Conservation (phyloP, 306 rosid genomes). For the Macrotyloma uniflorum region DNA sequence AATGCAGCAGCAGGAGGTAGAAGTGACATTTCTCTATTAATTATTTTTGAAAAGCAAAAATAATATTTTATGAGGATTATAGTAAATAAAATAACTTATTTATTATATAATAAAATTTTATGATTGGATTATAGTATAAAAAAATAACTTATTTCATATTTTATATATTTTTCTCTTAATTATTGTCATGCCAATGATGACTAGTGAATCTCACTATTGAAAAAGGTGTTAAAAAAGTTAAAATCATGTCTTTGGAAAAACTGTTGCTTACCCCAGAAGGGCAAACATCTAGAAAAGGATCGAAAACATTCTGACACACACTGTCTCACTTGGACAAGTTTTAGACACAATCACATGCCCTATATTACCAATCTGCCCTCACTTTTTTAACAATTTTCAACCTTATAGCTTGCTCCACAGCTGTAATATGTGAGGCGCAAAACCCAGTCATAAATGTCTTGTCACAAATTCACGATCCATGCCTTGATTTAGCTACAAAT, state of each 20-base stretch:
- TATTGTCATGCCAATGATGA: background rate
- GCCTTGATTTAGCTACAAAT: background rate
- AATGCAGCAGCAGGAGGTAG: background rate
- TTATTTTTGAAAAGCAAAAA: no score
- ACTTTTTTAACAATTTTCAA: background rate
- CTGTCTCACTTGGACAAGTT: background rate
- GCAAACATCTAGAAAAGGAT: background rate
- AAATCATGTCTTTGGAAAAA: background rate
- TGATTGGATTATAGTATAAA: no score
- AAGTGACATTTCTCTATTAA: background rate
- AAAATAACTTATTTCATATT: no score
- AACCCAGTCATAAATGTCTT: no score
- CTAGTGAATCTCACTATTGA: background rate
- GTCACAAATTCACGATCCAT: background rate
- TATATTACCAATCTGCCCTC: background rate
- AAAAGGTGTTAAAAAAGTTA: background rate
- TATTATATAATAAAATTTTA: no score
- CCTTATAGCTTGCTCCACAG: background rate
- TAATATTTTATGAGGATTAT: no score
- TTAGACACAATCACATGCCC: background rate
- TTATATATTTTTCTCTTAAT: no score
- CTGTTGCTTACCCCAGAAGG: background rate
- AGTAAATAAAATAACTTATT: no score
- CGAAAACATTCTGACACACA: background rate
- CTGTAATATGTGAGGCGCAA: background rate